Evolutionary conservation across 129 eudicot species (phyloP), one percentile per base, ranked within the genome.

Genomic region (Flaveria trinervia): DNA sequence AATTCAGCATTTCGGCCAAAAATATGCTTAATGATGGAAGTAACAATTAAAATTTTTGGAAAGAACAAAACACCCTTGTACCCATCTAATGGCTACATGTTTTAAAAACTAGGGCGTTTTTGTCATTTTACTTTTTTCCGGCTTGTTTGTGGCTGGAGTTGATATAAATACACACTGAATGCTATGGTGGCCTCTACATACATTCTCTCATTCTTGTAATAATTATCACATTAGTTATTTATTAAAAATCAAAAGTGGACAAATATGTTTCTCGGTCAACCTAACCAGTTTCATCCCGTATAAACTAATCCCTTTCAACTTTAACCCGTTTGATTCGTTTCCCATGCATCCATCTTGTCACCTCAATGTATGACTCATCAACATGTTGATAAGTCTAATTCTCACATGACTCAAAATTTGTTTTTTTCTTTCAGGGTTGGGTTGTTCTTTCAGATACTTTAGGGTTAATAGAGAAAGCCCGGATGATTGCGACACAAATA

Each of bases 401-500:
- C 70, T 30, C 70, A 65, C 33, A 20, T 16, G 69, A 45, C 36
- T 68, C 15, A 44, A 77, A 77, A 8, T 45, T 44, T 68, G 23
- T 11, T 70, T 48, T 49, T 54, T 49, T 54, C 45, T 73, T 43
- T 68, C 85, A 94, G 97, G 98, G 97, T 61, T 94, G 98, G 98
- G 89, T 87, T 49, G 86, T 94, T 62, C 84, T 94, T 69, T 87
- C 88, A 39, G 98, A 94, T 80, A 87, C 69, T 51, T 71, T 91
- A 73, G 92, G 81, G 16, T 83, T 81, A 8, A 83, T 94, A 82
- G 96, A 94, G 84, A 86, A 75, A 45, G 96, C 92, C 13, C 86
- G 97, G 8, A 77, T 77, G 80, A 82, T 89, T 33, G 97, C 95
- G 73, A 77, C 96, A 76, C 96, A 85, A 82, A 85, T 94, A 59